Percentiles rank a stretch among this genome's conserved stretches.
Conservation (phyloP, 129 eudicot species). For the Flaveria robusta region DNA sequence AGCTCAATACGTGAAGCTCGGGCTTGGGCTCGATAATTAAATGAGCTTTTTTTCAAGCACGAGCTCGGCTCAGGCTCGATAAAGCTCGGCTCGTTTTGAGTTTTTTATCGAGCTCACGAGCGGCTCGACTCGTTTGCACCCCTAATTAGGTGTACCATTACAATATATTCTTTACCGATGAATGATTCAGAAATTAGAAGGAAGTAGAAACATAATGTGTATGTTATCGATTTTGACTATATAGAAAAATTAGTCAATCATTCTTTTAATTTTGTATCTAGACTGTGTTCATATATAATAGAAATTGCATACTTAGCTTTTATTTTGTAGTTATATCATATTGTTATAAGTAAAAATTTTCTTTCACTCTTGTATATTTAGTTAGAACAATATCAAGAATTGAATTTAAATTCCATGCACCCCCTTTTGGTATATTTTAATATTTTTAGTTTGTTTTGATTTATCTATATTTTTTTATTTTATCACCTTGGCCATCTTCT, state of each 20-base stretch:
- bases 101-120: too few species aligned
- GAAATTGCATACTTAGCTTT: background rate
- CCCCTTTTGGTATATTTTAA: background rate
- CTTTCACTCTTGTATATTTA: background rate
- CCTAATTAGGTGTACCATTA: too few species aligned
- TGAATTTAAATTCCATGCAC: background rate
- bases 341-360: background rate
- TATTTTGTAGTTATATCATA: background rate
- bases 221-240: background rate
- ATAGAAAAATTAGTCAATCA: background rate
- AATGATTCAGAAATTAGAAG: too few species aligned
- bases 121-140: too few species aligned
- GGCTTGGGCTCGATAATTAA: too few species aligned
- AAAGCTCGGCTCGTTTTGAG: too few species aligned
- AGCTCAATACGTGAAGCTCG: too few species aligned
- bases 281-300: too few species aligned
- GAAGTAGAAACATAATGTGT: too few species aligned
- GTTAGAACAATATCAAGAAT: background rate
- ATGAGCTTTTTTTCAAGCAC: too few species aligned
- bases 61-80: too few species aligned
- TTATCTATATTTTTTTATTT: background rate
- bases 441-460: background rate
- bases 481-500: conserved; percentile 4
- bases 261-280: background rate
- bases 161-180: too few species aligned